Conservation (phyloP, 441 rosid genomes). For the Erysimum cheiri region DNA sequence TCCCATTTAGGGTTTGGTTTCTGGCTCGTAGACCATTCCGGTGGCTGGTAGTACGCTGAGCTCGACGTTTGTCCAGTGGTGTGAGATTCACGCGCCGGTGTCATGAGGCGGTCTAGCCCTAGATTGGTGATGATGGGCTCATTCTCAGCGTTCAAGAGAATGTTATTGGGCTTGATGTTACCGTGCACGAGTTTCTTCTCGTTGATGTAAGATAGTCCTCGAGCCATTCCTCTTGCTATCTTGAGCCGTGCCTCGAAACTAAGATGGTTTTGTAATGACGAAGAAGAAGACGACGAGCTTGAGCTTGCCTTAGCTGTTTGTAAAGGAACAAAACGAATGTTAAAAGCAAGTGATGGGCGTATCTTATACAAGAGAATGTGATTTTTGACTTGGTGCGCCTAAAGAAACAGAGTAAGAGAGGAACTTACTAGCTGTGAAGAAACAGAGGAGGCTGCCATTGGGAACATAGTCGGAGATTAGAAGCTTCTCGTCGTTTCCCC, state of each 20-base stretch:
- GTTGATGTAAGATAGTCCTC: slow-evolving; percentile 75
- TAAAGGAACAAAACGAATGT: background rate
- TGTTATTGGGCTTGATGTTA: slow-evolving; percentile 75
- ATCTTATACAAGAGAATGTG: background rate
- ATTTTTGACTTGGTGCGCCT: background rate
- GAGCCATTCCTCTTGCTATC: slow-evolving; percentile 83
- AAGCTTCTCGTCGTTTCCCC: slow-evolving; percentile 89
- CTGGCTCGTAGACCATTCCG: slow-evolving; percentile 60
- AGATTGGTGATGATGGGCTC: slow-evolving; percentile 72
- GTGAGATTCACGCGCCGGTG: slow-evolving; percentile 33
- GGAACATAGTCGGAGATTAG: slow-evolving; percentile 71
- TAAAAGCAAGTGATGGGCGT: background rate
- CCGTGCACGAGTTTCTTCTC: slow-evolving; percentile 85
- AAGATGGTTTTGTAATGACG: slow-evolving; percentile 49
- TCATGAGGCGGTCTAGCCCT: slow-evolving; percentile 60
- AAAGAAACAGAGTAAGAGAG: slow-evolving; percentile 15
- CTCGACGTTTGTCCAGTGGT: slow-evolving; percentile 30
- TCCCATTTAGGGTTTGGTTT: slow-evolving; percentile 83
- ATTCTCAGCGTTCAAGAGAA: slow-evolving; percentile 64
- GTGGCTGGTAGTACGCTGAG: slow-evolving; percentile 67
- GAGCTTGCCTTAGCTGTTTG: slow-evolving; percentile 32
- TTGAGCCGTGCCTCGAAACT: slow-evolving; percentile 62
- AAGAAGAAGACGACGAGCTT: slow-evolving; percentile 39
- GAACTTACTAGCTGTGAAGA: slow-evolving; percentile 57
- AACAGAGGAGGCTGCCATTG: slow-evolving; percentile 68